These are phyloP conservation scores for Rhypophila decipiens DNA, from an alignment of 495 filamentous ascomycete genomes.

Conservation along the genomic window DNA sequence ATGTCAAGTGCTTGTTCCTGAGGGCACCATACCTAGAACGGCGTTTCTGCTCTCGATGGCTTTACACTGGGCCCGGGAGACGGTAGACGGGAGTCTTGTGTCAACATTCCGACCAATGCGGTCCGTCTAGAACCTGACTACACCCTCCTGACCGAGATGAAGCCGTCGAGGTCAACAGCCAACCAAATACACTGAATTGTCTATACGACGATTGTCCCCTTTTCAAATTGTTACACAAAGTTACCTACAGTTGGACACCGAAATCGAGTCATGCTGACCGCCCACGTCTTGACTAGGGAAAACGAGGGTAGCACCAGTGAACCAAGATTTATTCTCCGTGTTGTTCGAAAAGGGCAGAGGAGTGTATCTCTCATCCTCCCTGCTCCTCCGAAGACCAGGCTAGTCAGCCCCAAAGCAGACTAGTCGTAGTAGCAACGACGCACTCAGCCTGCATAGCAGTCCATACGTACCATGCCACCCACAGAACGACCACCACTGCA, in stretches of 20 bases:
- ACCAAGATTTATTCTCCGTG: background rate
- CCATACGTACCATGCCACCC: background rate
- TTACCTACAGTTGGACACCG: no score
- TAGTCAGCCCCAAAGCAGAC: background rate
- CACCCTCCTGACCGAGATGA: constrained; percentile 11
- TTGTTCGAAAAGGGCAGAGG: background rate
- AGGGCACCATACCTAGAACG: background rate
- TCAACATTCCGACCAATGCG: no score
- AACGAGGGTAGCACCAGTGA: background rate
- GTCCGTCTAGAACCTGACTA: background rate
- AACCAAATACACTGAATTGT: constrained; percentile 10
- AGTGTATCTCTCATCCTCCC: background rate
- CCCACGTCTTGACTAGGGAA: no score
- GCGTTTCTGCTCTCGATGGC: background rate
- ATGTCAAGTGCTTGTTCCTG: constrained; percentile 1
- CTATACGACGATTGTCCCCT: background rate
- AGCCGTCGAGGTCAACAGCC: constrained; percentile 7
- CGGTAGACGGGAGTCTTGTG: background rate
- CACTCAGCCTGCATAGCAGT: background rate
- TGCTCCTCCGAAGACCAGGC: background rate
- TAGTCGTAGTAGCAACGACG: background rate
- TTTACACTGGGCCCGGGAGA: no score
- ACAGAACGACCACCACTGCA: no score
- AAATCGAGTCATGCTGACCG: no score
- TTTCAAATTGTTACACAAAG: no score